Base-by-base conservation (phyloP, 176 grass and related monocot genomes). In the Triticum turgidum region DNA sequence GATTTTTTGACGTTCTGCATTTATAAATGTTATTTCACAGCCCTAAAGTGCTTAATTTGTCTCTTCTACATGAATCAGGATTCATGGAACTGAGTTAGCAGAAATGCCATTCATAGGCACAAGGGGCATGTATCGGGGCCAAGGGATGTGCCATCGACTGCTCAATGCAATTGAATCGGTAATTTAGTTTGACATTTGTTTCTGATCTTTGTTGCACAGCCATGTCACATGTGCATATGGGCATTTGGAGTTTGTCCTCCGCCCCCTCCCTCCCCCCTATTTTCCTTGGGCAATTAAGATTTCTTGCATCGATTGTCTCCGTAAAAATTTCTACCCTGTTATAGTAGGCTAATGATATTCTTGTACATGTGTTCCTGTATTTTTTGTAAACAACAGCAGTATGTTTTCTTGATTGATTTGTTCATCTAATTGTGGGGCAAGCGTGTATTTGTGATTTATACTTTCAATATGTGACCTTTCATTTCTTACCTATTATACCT, bases 21-120 rank as follows among this genome's bases (percentile, higher is more conserved):
- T 70, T 83, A 63, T 35, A 22, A 67, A 65, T 86, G 35, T 77
- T 62, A 78, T 39, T 51, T 81, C 11, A 11, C 14, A 11, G 58
- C 56, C 54, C 42, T 80, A 68, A 65, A 77, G 65, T 73, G 9
- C 13, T 78, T 77, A 32, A 32, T 79, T 76, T 72, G 33, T 62
- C 80, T 58, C 13, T 82, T 52, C 45, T 80, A 41, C 37, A 68
- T 74, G 66, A 91, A 88, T 78, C 93, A 98, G 97, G 89, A 92
- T 98, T 87, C 94, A 96, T 91, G 97, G 94, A 82, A 92, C 88
- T 56, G 88, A 85, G 27, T 85, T 98, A 59, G 97, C 97, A 39
- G 97, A 98, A 86, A 98, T 98, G 94, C 97, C 97, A 85, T 98
- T 98, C 82, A 92, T 98, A 88, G 90, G 94, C 69, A 98, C 97